phyloP scores from a whole-genome alignment of 768 basidiomycete species.

The Termitomyces sp. region DNA sequence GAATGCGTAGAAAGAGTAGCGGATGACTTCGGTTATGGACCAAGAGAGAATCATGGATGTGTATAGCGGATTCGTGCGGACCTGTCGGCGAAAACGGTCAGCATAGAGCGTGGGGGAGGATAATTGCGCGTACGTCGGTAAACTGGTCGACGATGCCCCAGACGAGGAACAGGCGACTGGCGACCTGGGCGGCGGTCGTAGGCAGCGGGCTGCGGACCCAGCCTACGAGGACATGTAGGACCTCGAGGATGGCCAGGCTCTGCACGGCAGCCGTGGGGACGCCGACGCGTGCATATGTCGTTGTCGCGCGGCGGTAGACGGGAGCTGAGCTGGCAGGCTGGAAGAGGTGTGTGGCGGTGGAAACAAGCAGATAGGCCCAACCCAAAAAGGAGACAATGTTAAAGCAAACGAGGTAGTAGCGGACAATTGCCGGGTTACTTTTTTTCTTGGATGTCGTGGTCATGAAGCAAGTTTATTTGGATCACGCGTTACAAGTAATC shows the following conservation, averaged over 20 bases:
- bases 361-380: constrained; percentile 69
- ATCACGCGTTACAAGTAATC: too few species aligned
- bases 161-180: constrained; percentile 74
- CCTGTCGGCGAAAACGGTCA: constrained; percentile 27
- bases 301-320: constrained; percentile 44
- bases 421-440: too few species aligned
- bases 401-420: constrained; percentile 70
- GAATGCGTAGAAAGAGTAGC: constrained; percentile 84
- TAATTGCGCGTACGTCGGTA: constrained; percentile 35
- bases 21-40: constrained; percentile 87
- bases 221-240: constrained; percentile 73
- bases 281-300: constrained; percentile 62
- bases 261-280: constrained; percentile 67
- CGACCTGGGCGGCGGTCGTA: constrained; percentile 78
- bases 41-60: constrained; percentile 91
- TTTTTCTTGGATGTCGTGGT: neutral
- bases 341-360: constrained; percentile 46
- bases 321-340: constrained; percentile 38
- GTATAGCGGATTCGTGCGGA: constrained; percentile 73
- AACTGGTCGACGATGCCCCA: constrained; percentile 78
- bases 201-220: constrained; percentile 73
- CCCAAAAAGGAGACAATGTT: constrained; percentile 70
- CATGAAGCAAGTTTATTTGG: neutral
- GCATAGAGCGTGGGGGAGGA: neutral
- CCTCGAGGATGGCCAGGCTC: constrained; percentile 78